Base-by-base conservation (phyloP, 2,329 filamentous ascomycete species). In the Calonectria multiphialidica region DNA sequence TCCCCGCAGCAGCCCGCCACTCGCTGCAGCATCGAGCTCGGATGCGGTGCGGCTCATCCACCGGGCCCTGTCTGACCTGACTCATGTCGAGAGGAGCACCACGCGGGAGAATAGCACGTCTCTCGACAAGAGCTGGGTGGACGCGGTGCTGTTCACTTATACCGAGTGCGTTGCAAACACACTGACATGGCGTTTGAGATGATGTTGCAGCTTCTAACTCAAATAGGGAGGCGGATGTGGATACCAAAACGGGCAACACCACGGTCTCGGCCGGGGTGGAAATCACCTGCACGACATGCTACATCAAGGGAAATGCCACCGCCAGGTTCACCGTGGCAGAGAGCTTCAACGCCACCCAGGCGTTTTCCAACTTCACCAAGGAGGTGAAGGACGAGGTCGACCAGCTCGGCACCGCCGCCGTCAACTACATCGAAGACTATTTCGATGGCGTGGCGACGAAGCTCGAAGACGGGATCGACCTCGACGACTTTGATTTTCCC, bases 321-420 rank as follows among this genome's bases (percentile, higher is more conserved):
- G 66, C 69, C 6, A 74, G 45, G 33, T 71, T 75, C 40, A 63
- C 53, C 2, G 25, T 67, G 8, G 63, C 55, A 9, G 45, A 44
- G 3, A 37, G 45, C 37, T 71, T 71, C 63, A 68, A 71, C 30
- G 57, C 57, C 6, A 68, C 44, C 28, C 37, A 59, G 21, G 63
- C 69, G 1, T 67, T 71, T 18, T 25, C 37, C 53, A 71, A 71
- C 47, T 68, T 71, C 12, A 71, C 63, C 2, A 28, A 16, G 21
- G 55, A 68, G n/a, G 50, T 63, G 28, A 45, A 35, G 15, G 47
- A 50, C 10, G 63, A 71, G 28, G 23, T 71, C 16, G 35, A 95
- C 10, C 35, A 66, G 21, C 44, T 71, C 7, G 62, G 50, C 15
- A 18, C 40, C 13, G 45, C 59, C 3, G 50, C 18, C 10, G 62